phyloP scores from a whole-genome alignment of 2,329 filamentous ascomycete genomes.

The Trichoderma atroviride region DNA sequence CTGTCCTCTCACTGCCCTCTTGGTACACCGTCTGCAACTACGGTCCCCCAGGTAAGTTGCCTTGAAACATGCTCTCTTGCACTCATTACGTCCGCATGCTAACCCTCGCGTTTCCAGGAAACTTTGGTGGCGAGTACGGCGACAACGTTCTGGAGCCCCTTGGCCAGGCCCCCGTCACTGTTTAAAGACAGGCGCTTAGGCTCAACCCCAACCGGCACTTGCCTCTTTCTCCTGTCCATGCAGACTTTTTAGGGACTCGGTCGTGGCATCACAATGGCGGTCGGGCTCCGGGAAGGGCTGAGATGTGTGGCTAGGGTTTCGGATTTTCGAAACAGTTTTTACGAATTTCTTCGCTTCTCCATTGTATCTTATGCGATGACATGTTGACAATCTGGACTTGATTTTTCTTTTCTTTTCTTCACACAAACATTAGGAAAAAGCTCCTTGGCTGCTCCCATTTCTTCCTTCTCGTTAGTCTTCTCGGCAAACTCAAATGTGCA shows the following conservation, averaged over 20 bases:
- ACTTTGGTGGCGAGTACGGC: slow-evolving; percentile 54
- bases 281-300: slow-evolving; percentile 24
- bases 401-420: slow-evolving; percentile 23
- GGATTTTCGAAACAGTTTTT: slow-evolving; percentile 24
- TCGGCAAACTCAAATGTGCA: slow-evolving; percentile 25
- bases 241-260: slow-evolving; percentile 22
- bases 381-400: slow-evolving; percentile 27
- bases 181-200: slow-evolving; percentile 32
- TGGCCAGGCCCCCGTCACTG: slow-evolving; percentile 32
- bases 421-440: slow-evolving; percentile 4
- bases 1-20: slow-evolving; percentile 54
- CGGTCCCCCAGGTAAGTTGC: slow-evolving; percentile 65
- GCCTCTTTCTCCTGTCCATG: slow-evolving; percentile 24
- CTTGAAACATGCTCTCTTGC: not conserved
- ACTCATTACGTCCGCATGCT: not conserved
- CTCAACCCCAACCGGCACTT: slow-evolving; percentile 13
- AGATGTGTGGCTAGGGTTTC: slow-evolving; percentile 27
- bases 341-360: slow-evolving; percentile 30
- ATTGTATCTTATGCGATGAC: slow-evolving; percentile 32
- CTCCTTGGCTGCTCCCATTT: slow-evolving; percentile 12
- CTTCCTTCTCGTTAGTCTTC: slow-evolving; percentile 22
- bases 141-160: slow-evolving; percentile 51
- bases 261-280: slow-evolving; percentile 16
- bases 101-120: slow-evolving; percentile 44
- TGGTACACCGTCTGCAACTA: slow-evolving; percentile 92